A percentile compares a stretch with the other conserved stretches of the same genome.
Conservation (phyloP, 2,329 filamentous ascomycete genomes). For the Botrytis byssoidea region DNA sequence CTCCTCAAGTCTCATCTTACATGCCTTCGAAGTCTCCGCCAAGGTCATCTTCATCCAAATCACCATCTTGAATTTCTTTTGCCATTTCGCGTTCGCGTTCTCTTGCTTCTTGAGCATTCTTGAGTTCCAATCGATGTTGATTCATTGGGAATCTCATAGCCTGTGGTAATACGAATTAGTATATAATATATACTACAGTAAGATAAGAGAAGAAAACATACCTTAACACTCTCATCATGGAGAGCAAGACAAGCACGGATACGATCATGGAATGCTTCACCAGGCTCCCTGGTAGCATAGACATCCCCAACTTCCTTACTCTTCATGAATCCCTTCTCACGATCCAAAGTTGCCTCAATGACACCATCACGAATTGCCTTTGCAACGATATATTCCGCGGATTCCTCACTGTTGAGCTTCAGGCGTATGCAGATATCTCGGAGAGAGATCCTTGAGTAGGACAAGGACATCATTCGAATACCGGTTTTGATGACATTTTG, state of each 20-base stretch:
- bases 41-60: slow-evolving; percentile 94
- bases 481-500: slow-evolving; percentile 99
- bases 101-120: slow-evolving; percentile 97
- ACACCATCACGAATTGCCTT: slow-evolving; percentile 98
- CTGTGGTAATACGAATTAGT: slow-evolving; percentile 44
- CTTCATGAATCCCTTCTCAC: slow-evolving; percentile 97
- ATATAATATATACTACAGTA: not conserved
- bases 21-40: slow-evolving; percentile 95
- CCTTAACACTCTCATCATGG: slow-evolving; percentile 98
- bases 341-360: slow-evolving; percentile 91
- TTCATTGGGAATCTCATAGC: slow-evolving; percentile 99
- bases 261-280: slow-evolving; percentile 95
- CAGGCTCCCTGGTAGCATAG: slow-evolving; percentile 92
- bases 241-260: slow-evolving; percentile 88
- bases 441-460: slow-evolving; percentile 94
- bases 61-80: slow-evolving; percentile 97
- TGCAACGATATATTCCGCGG: slow-evolving; percentile 97
- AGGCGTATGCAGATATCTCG: slow-evolving; percentile 96
- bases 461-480: slow-evolving; percentile 98
- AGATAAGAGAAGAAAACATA: slow-evolving; percentile 43
- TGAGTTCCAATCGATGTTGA: slow-evolving; percentile 93
- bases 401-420: slow-evolving; percentile 92
- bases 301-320: slow-evolving; percentile 95
- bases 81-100: slow-evolving; percentile 95
- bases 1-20: slow-evolving; percentile 50